These are phyloP conservation scores for Myxozyma neglecta DNA, from an alignment of 805 yeast genomes.

Conservation along the genomic window DNA sequence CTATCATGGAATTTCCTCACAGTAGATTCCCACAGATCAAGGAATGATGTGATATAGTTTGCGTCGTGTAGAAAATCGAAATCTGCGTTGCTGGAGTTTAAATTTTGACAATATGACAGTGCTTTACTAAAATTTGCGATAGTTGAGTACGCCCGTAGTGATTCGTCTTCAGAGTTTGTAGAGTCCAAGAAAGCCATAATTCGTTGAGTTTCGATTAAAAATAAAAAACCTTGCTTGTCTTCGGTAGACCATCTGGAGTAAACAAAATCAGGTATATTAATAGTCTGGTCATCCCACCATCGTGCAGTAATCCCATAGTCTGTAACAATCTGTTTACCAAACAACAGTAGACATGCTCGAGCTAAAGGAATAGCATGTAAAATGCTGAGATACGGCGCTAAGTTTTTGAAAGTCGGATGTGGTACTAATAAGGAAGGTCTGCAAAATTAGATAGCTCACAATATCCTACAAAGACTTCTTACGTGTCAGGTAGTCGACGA, in stretches of 20 bases:
- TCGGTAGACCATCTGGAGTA: background rate
- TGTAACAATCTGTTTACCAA: conserved; percentile 30
- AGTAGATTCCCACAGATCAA: conserved; percentile 8
- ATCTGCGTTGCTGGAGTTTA: conserved; percentile 3
- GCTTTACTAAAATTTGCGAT: conserved; percentile 17
- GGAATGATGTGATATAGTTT: conserved; percentile 3
- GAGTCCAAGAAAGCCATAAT: conserved; percentile 38
- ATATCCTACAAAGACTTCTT: background rate
- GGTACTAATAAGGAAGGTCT: conserved; percentile 21
- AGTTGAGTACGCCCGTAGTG: conserved; percentile 34
- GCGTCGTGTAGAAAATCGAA: conserved; percentile 10
- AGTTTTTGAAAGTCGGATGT: conserved; percentile 1
- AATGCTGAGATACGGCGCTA: conserved; percentile 37
- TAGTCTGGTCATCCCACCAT: conserved; percentile 37
- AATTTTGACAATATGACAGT: background rate
- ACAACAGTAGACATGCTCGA: conserved; percentile 36
- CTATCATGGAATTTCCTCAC: conserved; percentile 3
- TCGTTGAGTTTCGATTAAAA: conserved; percentile 37
- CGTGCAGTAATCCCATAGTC: conserved; percentile 36
- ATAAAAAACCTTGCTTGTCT: conserved; percentile 12
- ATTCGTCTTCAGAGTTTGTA: conserved; percentile 20
- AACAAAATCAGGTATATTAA: conserved; percentile 23
- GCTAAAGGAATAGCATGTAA: conserved; percentile 39
- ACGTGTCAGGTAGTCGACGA: conserved; percentile 7
- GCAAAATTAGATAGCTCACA: background rate